Conservation (phyloP, 2,329 filamentous ascomycete species). For the Monilinia laxa region DNA sequence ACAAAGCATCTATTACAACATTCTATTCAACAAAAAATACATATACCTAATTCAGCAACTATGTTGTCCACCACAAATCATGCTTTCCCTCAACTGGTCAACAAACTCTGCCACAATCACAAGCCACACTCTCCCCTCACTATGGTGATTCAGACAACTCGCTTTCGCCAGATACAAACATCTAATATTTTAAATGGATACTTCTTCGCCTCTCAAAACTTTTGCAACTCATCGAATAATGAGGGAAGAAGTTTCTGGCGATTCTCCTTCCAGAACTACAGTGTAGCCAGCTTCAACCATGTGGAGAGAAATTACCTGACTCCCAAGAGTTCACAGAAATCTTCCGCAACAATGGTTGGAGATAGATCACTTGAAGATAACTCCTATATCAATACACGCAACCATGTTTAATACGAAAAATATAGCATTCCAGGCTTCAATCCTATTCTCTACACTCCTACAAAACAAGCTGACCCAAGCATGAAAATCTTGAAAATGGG, state of each 20-base stretch:
- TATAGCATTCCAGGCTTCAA: background rate
- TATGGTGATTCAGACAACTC: too few species aligned
- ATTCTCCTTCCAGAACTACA: background rate
- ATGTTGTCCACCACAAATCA: background rate
- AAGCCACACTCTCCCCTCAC: background rate
- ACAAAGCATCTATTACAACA: background rate
- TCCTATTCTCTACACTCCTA: background rate
- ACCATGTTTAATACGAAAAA: background rate
- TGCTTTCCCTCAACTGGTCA: background rate
- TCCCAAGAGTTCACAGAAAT: rapidly evolving
- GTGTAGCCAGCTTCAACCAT: background rate
- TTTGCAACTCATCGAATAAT: too few species aligned
- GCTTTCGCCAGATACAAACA: background rate
- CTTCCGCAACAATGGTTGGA: background rate
- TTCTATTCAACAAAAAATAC: background rate
- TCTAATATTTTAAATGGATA: background rate
- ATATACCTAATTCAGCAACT: too few species aligned
- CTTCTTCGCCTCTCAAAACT: background rate
- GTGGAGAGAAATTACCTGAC: background rate
- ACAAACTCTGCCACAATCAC: background rate
- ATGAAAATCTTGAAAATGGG: too few species aligned
- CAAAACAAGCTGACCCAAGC: background rate
- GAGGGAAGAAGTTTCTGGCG: background rate
- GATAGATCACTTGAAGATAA: background rate
- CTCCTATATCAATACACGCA: background rate